phyloP scores from a whole-genome alignment of 805 yeast species.

The Brettanomyces naardenensis region DNA sequence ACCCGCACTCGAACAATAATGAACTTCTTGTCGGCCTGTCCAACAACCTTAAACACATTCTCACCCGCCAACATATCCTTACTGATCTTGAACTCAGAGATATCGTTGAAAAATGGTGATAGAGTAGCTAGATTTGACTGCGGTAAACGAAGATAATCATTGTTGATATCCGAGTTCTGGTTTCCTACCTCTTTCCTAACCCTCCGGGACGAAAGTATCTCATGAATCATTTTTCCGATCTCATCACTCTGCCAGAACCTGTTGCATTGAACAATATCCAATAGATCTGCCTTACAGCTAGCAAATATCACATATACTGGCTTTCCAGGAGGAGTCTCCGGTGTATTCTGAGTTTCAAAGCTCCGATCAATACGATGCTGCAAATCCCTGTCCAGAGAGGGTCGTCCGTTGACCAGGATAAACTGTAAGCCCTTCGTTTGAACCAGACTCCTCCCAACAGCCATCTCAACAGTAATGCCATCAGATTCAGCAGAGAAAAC shows the following conservation, averaged over 20 bases:
- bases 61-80: conserved; percentile 13
- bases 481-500: background rate
- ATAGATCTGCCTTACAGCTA: no score
- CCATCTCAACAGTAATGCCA: background rate
- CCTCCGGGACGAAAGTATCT: no score
- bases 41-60: conserved; percentile 28
- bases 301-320: no score
- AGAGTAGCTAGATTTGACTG: background rate
- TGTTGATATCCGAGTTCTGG: no score
- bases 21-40: conserved; percentile 60
- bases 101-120: conserved; percentile 12
- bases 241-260: no score
- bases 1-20: conserved; percentile 34
- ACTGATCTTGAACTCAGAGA: conserved; percentile 10
- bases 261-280: no score
- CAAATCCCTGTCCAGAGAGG: background rate
- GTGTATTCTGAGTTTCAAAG: background rate
- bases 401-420: background rate
- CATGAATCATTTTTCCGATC: no score
- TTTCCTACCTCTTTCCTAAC: no score
- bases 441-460: background rate
- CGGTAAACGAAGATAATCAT: no score
- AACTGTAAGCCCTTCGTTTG: background rate
- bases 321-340: no score
- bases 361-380: background rate